Conservation (phyloP, 2,329 filamentous ascomycete species). For the Emericellopsis cladophorae region DNA sequence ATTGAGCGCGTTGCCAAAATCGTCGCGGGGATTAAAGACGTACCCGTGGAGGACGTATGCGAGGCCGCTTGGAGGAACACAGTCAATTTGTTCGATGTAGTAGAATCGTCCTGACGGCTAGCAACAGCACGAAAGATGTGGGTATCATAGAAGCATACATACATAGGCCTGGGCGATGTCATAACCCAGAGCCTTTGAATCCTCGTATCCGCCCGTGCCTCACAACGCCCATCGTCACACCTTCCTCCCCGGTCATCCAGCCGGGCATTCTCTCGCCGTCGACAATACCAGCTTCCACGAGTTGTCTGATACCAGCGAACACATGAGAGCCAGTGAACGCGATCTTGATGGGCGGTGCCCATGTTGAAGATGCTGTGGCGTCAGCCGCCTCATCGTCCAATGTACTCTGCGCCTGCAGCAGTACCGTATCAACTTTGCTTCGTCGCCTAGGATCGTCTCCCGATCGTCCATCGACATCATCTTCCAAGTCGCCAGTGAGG, state of each 20-base stretch:
- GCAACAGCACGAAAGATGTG: conserved; percentile 9
- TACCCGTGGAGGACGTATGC: conserved; percentile 69
- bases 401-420: conserved; percentile 14
- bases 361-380: conserved; percentile 11
- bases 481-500: conserved; percentile 3
- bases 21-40: conserved; percentile 73
- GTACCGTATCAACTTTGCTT: conserved; percentile 21
- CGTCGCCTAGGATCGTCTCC: conserved; percentile 8
- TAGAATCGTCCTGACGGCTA: conserved; percentile 17
- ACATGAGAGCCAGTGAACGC: conserved; percentile 67
- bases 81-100: conserved; percentile 64
- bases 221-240: conserved; percentile 61
- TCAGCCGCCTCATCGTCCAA: conserved; percentile 6
- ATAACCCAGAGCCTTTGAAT: conserved; percentile 42
- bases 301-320: conserved; percentile 64
- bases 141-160: conserved; percentile 1
- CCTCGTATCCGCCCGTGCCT: conserved; percentile 51
- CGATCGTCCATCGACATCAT: conserved; percentile 4
- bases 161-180: conserved; percentile 4
- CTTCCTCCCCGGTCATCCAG: conserved; percentile 85
- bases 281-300: conserved; percentile 65
- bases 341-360: conserved; percentile 36
- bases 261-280: conserved; percentile 71
- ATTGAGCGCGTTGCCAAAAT: conserved; percentile 83
- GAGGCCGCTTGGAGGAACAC: conserved; percentile 82